These are phyloP conservation scores for Pseudozyma flocculosa DNA, from an alignment of 1,284 basidiomycete genomes.

Conservation along the genomic window DNA sequence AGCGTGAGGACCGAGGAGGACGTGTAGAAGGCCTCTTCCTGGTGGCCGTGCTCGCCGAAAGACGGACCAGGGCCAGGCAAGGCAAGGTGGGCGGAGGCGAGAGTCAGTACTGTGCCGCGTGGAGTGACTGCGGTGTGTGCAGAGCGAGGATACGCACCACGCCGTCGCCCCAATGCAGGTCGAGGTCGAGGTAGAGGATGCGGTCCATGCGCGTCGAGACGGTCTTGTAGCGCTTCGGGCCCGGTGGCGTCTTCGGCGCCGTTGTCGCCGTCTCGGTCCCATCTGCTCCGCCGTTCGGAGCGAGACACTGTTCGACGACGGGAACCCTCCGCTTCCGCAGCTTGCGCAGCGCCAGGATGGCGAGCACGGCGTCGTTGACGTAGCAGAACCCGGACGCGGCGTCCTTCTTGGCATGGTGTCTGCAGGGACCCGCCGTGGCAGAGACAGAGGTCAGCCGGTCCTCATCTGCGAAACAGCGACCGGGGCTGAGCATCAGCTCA, in stretches of 20 bases:
- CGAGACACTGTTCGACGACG: too few relatives aligned
- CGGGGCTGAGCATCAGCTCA: too few relatives aligned
- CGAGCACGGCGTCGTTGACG: conserved; percentile 82
- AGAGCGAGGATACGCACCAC: too few relatives aligned
- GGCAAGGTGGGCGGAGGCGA: too few relatives aligned
- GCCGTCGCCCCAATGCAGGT: conserved; percentile 87
- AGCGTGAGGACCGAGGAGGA: conserved; percentile 65
- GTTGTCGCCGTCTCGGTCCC: too few relatives aligned
- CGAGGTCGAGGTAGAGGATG: conserved; percentile 76
- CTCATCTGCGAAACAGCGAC: neutral
- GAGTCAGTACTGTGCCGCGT: too few relatives aligned
- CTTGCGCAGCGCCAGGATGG: conserved; percentile 52
- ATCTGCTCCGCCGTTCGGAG: too few relatives aligned
- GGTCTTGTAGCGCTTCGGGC: conserved; percentile 5
- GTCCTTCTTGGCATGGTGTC: conserved; percentile 31
- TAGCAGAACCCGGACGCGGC: conserved; percentile 76
- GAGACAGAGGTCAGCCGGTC: too few relatives aligned
- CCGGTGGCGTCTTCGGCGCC: neutral
- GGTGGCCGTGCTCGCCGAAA: too few relatives aligned
- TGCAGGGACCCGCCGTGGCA: neutral
- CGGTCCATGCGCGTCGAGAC: conserved; percentile 25
- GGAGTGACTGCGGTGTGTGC: too few relatives aligned
- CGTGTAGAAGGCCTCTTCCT: conserved; percentile 53
- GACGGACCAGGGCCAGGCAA: too few relatives aligned
- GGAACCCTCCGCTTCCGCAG: conserved; percentile 11